Evolutionary conservation across 129 eudicot species (phyloP).

Genomic region (Mikania micrantha): DNA sequence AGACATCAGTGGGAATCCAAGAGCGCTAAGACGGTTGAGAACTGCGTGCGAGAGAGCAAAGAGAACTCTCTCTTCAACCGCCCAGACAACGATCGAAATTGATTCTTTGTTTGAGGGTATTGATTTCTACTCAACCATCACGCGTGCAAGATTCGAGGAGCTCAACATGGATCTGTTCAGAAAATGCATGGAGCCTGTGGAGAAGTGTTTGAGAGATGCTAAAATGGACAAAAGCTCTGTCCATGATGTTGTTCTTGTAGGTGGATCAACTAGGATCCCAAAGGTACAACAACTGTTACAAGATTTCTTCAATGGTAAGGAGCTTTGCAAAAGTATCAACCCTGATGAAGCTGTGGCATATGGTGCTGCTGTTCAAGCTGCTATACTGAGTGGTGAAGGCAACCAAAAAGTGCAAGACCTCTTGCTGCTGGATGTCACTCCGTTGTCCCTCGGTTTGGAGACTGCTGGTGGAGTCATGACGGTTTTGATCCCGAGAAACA

Average conservation of each 20-base stretch:
- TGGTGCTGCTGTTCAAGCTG: not conserved
- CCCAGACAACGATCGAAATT: conserved; percentile 39
- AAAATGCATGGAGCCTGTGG: conserved; percentile 1
- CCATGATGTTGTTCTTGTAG: not conserved
- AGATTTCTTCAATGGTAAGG: not conserved
- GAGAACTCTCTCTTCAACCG: not conserved
- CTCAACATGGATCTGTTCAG: conserved; percentile 28
- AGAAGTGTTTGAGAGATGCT: conserved; percentile 8
- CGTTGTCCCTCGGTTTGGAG: not conserved
- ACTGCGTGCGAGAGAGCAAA: not conserved
- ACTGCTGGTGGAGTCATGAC: conserved; percentile 1
- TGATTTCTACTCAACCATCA: conserved; percentile 37
- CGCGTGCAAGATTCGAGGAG: conserved; percentile 41
- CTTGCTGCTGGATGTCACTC: not conserved
- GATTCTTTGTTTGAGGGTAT: conserved; percentile 42
- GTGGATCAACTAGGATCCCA: not conserved
- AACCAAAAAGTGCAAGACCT: not conserved
- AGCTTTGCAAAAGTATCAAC: conserved; percentile 4
- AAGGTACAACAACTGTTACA: not conserved
- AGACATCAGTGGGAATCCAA: not conserved
- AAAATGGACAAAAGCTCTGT: not conserved
- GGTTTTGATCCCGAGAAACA: not conserved
- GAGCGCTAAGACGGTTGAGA: not conserved
- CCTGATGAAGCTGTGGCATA: conserved; percentile 1
- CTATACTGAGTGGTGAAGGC: not conserved